phyloP scores from a whole-genome alignment of 2,329 filamentous ascomycete genomes.

The Cordyceps cicadae region DNA sequence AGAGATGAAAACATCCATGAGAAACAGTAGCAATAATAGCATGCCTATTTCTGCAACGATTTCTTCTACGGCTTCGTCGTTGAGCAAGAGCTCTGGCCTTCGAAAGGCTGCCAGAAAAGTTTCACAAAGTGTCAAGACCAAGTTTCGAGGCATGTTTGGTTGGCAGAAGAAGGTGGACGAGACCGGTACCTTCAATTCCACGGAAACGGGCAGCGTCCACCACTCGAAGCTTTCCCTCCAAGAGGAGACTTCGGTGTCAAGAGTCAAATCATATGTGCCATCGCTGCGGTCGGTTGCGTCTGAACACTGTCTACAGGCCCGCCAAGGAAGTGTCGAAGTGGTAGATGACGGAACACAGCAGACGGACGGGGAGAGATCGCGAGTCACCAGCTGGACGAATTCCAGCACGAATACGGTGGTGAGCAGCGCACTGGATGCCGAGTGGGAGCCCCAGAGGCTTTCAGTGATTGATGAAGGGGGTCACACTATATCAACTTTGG shows the following conservation, averaged over 20 bases:
- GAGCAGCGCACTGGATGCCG: conserved; percentile 30
- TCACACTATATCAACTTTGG: conserved; percentile 19
- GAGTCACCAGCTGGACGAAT: conserved; percentile 65
- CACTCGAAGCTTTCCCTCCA: conserved; percentile 26
- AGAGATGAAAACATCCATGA: conserved; percentile 41
- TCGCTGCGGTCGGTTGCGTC: conserved; percentile 41
- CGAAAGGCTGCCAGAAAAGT: conserved; percentile 51
- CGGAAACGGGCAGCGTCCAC: conserved; percentile 23
- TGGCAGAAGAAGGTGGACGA: conserved; percentile 18
- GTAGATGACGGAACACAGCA: conserved; percentile 31
- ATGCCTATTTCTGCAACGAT: conserved; percentile 25
- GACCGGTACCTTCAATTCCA: conserved; percentile 14
- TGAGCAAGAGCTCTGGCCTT: conserved; percentile 26
- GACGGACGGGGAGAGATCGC: conserved; percentile 45
- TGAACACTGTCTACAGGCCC: conserved; percentile 40
- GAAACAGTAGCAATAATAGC: conserved; percentile 35
- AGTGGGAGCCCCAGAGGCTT: conserved; percentile 49
- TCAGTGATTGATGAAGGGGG: conserved; percentile 56
- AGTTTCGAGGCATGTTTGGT: conserved; percentile 40
- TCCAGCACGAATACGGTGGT: conserved; percentile 50
- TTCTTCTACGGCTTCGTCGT: conserved; percentile 19
- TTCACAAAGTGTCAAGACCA: conserved; percentile 53
- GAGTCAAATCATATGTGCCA: conserved; percentile 40
- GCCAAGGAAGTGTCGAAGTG: conserved; percentile 48
- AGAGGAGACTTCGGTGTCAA: conserved; percentile 38